A percentile compares a stretch with the other conserved stretches of the same genome.
phyloP scores from a whole-genome alignment of 345 rosid species.

The Limnanthes douglasii region DNA sequence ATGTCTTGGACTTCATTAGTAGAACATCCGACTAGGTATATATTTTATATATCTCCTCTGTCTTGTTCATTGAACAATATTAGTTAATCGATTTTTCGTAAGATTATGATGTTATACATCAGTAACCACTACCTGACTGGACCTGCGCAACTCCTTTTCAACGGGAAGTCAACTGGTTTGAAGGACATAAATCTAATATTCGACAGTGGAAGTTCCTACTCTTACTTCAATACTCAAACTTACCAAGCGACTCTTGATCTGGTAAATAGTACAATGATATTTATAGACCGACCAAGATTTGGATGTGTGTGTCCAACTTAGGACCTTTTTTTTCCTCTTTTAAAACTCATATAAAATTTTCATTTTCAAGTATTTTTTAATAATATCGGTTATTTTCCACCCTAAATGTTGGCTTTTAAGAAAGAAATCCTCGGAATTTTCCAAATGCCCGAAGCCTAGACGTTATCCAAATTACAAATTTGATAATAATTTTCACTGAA shows the following conservation, averaged over 20 bases:
- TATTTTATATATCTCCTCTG: neutral
- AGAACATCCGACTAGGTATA: constrained; percentile 22
- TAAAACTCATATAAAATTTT: too few species aligned
- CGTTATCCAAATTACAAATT: too few species aligned
- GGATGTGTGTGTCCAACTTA: too few species aligned
- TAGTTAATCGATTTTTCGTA: neutral
- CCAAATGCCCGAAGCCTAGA: too few species aligned
- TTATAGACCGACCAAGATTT: constrained; percentile 11
- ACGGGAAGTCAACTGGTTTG: constrained; percentile 39
- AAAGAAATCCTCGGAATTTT: too few species aligned
- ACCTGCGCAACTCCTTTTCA: constrained; percentile 51
- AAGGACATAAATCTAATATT: constrained; percentile 38
- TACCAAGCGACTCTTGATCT: constrained; percentile 35
- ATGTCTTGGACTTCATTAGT: constrained; percentile 50
- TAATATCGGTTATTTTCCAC: too few species aligned
- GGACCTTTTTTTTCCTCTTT: too few species aligned
- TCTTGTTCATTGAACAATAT: neutral
- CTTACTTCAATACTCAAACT: constrained; percentile 43
- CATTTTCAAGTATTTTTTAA: too few species aligned
- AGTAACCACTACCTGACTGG: constrained; percentile 57
- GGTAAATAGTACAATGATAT: constrained; percentile 31
- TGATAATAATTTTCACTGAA: too few species aligned
- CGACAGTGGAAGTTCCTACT: constrained; percentile 92
- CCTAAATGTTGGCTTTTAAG: too few species aligned
- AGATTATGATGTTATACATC: constrained; percentile 8